Conservation (phyloP, 495 filamentous ascomycete genomes). For the Collariella sp. region DNA sequence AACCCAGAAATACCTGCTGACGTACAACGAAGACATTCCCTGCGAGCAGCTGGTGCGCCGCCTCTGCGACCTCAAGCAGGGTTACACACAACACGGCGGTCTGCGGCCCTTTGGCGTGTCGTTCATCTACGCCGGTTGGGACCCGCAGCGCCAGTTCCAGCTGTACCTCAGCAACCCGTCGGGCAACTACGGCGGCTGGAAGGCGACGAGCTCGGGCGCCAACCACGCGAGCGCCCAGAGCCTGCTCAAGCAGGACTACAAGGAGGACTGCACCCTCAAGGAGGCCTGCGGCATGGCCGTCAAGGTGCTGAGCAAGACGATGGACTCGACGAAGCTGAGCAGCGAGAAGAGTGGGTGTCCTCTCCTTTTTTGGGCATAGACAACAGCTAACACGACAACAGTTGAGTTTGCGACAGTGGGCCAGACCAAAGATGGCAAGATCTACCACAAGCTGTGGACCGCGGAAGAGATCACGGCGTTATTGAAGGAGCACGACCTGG, state of each 20-base stretch:
- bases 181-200: constrained; percentile 99
- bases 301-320: constrained; percentile 99
- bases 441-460: constrained; percentile 96
- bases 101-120: constrained; percentile 96
- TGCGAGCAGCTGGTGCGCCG: constrained; percentile 97
- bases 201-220: constrained; percentile 93
- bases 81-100: constrained; percentile 97
- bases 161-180: constrained; percentile 99
- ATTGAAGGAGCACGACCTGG: constrained; percentile 89
- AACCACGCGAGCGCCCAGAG: constrained; percentile 98
- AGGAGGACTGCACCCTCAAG: constrained; percentile 91
- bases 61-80: constrained; percentile 97
- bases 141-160: constrained; percentile 92
- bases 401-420: constrained; percentile 99
- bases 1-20: constrained; percentile 95
- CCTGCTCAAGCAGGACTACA: constrained; percentile 98
- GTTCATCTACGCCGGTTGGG: constrained; percentile 99
- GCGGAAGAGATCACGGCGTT: constrained; percentile 94
- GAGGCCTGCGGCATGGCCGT: constrained; percentile 96
- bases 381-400: constrained; percentile 29
- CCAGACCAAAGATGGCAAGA: constrained; percentile 84
- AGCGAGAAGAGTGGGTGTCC: constrained; percentile 82
- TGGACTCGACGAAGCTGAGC: constrained; percentile 97
- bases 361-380: background rate
- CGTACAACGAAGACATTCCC: constrained; percentile 99